These are phyloP conservation scores for Aspergillus aculeatus DNA, from an alignment of 2,329 filamentous ascomycete genomes.

Conservation along the genomic window DNA sequence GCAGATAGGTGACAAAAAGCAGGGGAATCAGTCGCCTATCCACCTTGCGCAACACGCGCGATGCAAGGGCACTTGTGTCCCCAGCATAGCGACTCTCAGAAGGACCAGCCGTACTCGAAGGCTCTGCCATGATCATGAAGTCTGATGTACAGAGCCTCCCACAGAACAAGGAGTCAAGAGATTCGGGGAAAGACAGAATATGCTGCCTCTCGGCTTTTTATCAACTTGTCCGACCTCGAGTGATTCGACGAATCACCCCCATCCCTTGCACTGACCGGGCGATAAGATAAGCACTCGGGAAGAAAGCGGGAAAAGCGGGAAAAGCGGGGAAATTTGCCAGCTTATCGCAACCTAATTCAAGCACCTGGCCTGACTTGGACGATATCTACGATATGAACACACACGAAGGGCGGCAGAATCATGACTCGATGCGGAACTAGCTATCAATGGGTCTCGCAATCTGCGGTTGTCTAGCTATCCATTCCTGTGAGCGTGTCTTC, in stretches of 20 bases:
- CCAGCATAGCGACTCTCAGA: neutral
- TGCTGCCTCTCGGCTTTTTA: neutral
- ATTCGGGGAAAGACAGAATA: neutral
- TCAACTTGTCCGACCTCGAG: neutral
- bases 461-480: too few relatives aligned
- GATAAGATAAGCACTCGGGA: neutral
- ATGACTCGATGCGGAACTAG: too few relatives aligned
- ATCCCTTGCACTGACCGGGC: neutral
- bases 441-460: neutral
- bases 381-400: too few relatives aligned
- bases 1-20: slow-evolving; percentile 57
- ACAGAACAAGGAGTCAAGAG: too few relatives aligned
- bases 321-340: neutral
- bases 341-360: neutral
- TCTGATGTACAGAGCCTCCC: neutral
- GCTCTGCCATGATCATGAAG: neutral
- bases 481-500: too few relatives aligned
- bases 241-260: neutral
- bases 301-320: neutral
- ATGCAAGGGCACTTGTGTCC: neutral
- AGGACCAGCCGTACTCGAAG: neutral
- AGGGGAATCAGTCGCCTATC: slow-evolving; percentile 57
- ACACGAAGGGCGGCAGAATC: too few relatives aligned
- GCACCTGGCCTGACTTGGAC: too few relatives aligned
- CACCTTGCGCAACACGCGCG: slow-evolving; percentile 52